phyloP scores from a whole-genome alignment of 495 filamentous ascomycete genomes.

The Podospora pseudopauciseta region DNA sequence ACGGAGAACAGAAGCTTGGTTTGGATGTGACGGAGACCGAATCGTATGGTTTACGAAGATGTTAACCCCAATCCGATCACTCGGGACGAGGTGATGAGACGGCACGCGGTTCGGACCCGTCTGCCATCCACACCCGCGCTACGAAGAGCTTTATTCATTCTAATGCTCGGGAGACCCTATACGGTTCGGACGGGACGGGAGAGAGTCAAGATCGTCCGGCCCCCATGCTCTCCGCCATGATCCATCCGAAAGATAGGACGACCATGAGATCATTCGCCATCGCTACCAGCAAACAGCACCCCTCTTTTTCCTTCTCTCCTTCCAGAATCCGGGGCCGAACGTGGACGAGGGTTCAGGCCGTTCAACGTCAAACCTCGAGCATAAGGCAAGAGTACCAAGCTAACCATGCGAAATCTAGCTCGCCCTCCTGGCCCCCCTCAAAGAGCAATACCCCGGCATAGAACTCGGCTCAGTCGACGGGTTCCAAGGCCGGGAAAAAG shows the following conservation, averaged over 20 bases:
- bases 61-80: too few species aligned
- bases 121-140: background rate
- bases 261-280: background rate
- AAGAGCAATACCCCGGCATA: slow-evolving; percentile 74
- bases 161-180: background rate
- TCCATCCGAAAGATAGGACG: background rate
- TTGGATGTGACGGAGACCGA: too few species aligned
- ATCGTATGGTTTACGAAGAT: too few species aligned
- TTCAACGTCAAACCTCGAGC: background rate
- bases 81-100: background rate
- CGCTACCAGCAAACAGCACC: too few species aligned
- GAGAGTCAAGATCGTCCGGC: background rate
- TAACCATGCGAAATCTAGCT: slow-evolving; percentile 44
- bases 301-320: background rate
- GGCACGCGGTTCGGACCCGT: background rate
- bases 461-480: slow-evolving; percentile 95
- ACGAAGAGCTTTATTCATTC: background rate
- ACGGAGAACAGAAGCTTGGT: too few species aligned
- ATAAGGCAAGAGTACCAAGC: background rate
- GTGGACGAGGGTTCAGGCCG: background rate
- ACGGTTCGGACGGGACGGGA: background rate
- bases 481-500: slow-evolving; percentile 96
- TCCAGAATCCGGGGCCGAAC: background rate
- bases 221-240: background rate
- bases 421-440: slow-evolving; percentile 70